A percentile compares a stretch with the other conserved stretches of the same genome.
Evolutionary conservation across 1,284 basidiomycete species (phyloP).

Genomic region (Microbotryum silenes-acaulis): DNA sequence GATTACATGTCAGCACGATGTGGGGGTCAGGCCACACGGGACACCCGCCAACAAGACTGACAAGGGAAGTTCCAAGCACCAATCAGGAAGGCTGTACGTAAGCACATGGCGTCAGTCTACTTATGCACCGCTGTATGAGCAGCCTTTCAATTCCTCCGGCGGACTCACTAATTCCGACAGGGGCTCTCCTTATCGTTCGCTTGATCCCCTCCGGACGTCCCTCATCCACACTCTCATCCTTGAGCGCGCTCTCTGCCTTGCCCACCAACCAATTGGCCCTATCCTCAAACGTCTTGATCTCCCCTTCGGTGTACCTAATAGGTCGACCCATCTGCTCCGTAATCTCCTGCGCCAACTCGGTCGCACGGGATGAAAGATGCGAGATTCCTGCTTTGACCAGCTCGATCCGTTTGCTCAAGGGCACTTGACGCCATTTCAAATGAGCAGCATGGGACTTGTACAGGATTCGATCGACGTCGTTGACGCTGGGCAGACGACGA

Average conservation of each 20-base stretch:
- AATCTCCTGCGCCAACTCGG: constrained; percentile 66
- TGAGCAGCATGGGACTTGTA: constrained; percentile 57
- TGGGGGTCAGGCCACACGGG: background rate
- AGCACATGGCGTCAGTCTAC: no score
- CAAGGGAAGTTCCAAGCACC: constrained; percentile 75
- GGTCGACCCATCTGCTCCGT: constrained; percentile 65
- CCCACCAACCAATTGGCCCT: constrained; percentile 75
- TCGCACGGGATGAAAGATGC: constrained; percentile 62
- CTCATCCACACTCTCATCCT: constrained; percentile 57
- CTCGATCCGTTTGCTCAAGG: constrained; percentile 62
- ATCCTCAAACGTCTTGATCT: constrained; percentile 71
- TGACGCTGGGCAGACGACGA: constrained; percentile 40
- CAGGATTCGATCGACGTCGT: constrained; percentile 53
- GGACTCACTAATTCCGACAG: constrained; percentile 58
- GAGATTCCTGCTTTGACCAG: constrained; percentile 69
- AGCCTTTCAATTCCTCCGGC: no score
- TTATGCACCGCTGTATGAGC: no score
- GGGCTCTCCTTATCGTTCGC: constrained; percentile 70
- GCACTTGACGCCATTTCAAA: constrained; percentile 60
- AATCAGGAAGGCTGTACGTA: constrained; percentile 57
- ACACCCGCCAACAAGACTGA: constrained; percentile 11
- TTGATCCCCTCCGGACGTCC: constrained; percentile 39
- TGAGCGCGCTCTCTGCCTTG: constrained; percentile 67
- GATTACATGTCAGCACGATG: no score
- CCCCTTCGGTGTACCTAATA: constrained; percentile 50